Percentiles rank a stretch among this genome's conserved stretches.
These are phyloP conservation scores for Gossypium raimondii DNA, from an alignment of 345 rosid genomes.

Conservation along the genomic window DNA sequence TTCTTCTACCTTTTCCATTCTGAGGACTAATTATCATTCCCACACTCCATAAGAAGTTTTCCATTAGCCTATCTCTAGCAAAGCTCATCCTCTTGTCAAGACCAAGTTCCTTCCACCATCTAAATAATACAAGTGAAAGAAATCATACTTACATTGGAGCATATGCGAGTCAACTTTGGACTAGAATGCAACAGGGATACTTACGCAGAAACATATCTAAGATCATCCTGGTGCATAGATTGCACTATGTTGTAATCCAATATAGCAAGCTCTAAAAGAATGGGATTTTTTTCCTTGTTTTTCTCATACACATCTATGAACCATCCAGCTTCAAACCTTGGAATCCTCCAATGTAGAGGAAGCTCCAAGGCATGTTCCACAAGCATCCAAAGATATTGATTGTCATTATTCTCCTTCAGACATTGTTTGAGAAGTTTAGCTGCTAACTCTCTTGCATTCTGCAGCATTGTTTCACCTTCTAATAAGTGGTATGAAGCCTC, in stretches of 20 bases:
- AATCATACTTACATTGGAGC: neutral
- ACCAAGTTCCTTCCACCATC: no score
- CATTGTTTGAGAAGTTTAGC: neutral
- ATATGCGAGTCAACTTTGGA: neutral
- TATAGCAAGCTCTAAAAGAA: no score
- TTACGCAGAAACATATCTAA: slow-evolving; percentile 31
- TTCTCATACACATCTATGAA: slow-evolving; percentile 8
- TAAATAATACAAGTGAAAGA: neutral
- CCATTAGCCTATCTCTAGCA: no score
- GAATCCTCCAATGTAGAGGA: slow-evolving; percentile 41
- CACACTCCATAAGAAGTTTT: no score
- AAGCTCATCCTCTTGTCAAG: no score
- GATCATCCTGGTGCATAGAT: slow-evolving; percentile 36
- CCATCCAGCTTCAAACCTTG: no score
- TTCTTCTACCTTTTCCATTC: no score
- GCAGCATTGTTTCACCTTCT: slow-evolving; percentile 10
- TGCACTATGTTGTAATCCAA: slow-evolving; percentile 17
- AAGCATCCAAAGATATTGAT: slow-evolving; percentile 3
- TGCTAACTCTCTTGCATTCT: no score
- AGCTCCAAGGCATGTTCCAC: slow-evolving; percentile 32
- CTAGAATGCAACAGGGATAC: neutral
- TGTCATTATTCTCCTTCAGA: neutral
- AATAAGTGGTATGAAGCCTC: slow-evolving; percentile 30
- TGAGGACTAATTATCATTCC: no score
- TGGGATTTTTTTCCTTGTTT: neutral